A percentile compares a stretch with the other conserved stretches of the same genome.
Conservation (phyloP, 2,329 filamentous ascomycete species). For the Paraphoma chrysanthemicola region DNA sequence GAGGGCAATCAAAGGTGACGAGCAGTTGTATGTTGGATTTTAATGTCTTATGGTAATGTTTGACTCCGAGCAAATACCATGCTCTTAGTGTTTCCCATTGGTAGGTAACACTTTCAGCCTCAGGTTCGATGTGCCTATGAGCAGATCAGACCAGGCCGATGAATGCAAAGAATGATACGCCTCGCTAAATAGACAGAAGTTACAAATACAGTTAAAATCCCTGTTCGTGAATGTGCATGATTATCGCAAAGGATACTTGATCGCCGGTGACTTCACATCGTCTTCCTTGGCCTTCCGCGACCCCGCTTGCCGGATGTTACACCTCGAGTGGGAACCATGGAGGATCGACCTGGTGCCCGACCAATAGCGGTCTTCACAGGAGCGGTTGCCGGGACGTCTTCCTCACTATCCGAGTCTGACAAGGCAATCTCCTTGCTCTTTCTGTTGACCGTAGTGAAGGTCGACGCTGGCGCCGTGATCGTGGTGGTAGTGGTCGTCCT, state of each 20-base stretch:
- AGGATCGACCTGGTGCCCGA: slow-evolving; percentile 22
- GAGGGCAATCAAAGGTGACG: too few species aligned
- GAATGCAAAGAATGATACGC: neutral
- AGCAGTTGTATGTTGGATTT: too few species aligned
- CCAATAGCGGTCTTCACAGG: slow-evolving; percentile 28
- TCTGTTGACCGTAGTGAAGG: slow-evolving; percentile 26
- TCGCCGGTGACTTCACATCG: slow-evolving; percentile 3
- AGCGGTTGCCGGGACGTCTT: slow-evolving; percentile 41
- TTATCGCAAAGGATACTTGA: too few species aligned
- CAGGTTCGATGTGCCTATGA: neutral
- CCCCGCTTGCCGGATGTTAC: slow-evolving; percentile 26
- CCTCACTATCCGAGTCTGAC: slow-evolving; percentile 40
- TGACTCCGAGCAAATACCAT: too few species aligned
- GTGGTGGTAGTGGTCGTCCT: slow-evolving; percentile 21
- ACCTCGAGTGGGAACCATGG: slow-evolving; percentile 32
- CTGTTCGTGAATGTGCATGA: too few species aligned
- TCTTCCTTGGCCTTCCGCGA: slow-evolving; percentile 35
- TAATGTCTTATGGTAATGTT: too few species aligned
- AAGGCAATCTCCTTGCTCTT: slow-evolving; percentile 22
- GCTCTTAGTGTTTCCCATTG: too few species aligned
- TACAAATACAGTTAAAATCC: neutral
- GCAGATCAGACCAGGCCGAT: neutral
- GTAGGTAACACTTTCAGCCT: neutral
- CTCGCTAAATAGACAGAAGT: neutral
- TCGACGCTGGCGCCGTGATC: slow-evolving; percentile 14